Percentiles rank a stretch among this genome's conserved stretches.
Conservation (phyloP, 768 basidiomycete genomes). For the Termitomyces titanicus region DNA sequence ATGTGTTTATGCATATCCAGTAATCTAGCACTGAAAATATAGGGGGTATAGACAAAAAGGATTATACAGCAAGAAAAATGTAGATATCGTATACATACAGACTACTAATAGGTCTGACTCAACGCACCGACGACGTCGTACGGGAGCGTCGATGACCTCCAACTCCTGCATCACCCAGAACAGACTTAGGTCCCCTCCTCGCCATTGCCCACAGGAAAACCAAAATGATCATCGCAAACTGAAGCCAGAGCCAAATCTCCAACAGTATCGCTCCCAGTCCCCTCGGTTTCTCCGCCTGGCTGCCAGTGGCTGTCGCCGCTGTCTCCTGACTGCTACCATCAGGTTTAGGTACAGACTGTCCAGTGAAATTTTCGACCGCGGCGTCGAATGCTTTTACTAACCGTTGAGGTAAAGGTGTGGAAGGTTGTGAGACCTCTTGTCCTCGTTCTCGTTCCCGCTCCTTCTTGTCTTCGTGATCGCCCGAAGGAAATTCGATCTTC, state of each 20-base stretch:
- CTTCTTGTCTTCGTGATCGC: neutral
- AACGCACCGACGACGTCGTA: conserved; percentile 12
- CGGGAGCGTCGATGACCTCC: conserved; percentile 19
- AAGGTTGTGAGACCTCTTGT: conserved; percentile 8
- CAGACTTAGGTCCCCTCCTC: conserved; percentile 66
- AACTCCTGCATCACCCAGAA: conserved; percentile 43
- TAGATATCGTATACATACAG: neutral
- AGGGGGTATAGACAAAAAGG: conserved; percentile 3
- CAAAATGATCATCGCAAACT: conserved; percentile 69
- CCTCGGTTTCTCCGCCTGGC: conserved; percentile 17
- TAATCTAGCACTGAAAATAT: neutral
- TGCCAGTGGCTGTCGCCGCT: conserved; percentile 1
- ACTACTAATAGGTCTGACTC: neutral
- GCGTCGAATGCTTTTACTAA: conserved; percentile 41
- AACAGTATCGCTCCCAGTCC: conserved; percentile 45
- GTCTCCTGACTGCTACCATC: conserved; percentile 2
- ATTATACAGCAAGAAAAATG: neutral
- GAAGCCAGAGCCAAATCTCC: conserved; percentile 83
- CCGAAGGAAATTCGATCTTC: conserved; percentile 4
- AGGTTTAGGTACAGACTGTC: conserved; percentile 1
- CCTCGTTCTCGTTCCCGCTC: conserved; percentile 1
- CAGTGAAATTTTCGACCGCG: conserved; percentile 38
- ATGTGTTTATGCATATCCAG: neutral
- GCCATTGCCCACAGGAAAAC: conserved; percentile 84
- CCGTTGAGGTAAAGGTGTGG: conserved; percentile 33